Evolutionary conservation across 1,139 yeast genomes (phyloP).

Genomic region (Eremothecium sinecaudum): DNA sequence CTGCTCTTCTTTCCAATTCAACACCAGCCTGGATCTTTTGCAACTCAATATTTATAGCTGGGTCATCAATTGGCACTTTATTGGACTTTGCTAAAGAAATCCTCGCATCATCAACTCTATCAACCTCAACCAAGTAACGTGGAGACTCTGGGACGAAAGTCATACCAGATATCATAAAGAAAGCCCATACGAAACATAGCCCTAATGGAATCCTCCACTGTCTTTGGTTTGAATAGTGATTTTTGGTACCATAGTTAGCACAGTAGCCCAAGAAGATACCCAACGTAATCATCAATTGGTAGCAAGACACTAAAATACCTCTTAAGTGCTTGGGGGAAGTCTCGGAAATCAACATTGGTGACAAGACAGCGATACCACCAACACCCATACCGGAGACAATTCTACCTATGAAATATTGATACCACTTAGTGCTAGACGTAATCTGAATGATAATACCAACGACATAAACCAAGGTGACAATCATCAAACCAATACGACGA

Average conservation of each 20-base stretch:
- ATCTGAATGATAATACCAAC: slow-evolving; percentile 58
- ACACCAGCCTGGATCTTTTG: slow-evolving; percentile 54
- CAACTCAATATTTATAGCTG: slow-evolving; percentile 48
- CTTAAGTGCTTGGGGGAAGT: slow-evolving; percentile 58
- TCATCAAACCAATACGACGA: slow-evolving; percentile 51
- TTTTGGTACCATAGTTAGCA: slow-evolving; percentile 49
- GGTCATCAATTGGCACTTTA: slow-evolving; percentile 47
- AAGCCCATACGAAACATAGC: slow-evolving; percentile 38
- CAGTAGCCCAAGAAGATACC: slow-evolving; percentile 59
- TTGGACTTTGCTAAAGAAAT: slow-evolving; percentile 49
- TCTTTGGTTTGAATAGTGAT: slow-evolving; percentile 37
- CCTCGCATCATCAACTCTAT: slow-evolving; percentile 49
- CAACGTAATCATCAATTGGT: slow-evolving; percentile 55
- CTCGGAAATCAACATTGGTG: slow-evolving; percentile 59
- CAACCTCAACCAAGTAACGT: slow-evolving; percentile 52
- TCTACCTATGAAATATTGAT: slow-evolving; percentile 52
- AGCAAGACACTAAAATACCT: slow-evolving; percentile 56
- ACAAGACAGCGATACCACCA: slow-evolving; percentile 53
- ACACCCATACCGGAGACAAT: slow-evolving; percentile 57
- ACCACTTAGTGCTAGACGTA: slow-evolving; percentile 43
- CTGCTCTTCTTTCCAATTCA: slow-evolving; percentile 52
- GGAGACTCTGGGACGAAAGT: slow-evolving; percentile 70
- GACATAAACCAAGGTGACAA: slow-evolving; percentile 48
- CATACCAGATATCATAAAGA: slow-evolving; percentile 44
- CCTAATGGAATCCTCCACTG: slow-evolving; percentile 62